Conservation (phyloP, 441 rosid species). For the Populus hybrid region DNA sequence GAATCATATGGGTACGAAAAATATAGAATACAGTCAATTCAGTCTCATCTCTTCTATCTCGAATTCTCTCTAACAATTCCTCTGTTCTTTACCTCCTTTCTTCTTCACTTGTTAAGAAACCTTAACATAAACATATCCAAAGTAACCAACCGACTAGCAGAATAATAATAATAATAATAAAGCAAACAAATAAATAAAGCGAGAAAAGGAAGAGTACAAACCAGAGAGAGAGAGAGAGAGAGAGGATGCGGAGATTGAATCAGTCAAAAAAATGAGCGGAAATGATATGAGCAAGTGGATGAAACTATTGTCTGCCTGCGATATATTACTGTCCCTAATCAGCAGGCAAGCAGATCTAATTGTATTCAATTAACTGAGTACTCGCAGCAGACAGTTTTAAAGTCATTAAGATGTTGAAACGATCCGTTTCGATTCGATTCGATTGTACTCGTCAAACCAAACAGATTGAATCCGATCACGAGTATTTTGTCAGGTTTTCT, state of each 20-base stretch:
- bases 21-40: no score
- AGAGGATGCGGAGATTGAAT: neutral
- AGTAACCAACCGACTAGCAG: neutral
- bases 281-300: neutral
- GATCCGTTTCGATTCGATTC: neutral
- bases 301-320: neutral
- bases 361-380: neutral
- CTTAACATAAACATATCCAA: neutral
- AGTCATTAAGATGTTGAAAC: neutral
- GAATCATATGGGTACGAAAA: no score
- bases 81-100: no score
- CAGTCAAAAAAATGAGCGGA: neutral
- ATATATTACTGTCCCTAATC: neutral
- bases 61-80: no score
- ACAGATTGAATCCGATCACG: neutral
- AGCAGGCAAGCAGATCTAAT: neutral
- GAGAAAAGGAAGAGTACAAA: neutral
- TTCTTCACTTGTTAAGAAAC: no score
- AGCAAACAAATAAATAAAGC: neutral
- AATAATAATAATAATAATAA: no score
- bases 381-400: neutral
- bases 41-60: no score
- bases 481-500: neutral
- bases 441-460: neutral
- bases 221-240: neutral